Conservation (phyloP, 441 rosid species). For the Pelargonium cotyledonis region DNA sequence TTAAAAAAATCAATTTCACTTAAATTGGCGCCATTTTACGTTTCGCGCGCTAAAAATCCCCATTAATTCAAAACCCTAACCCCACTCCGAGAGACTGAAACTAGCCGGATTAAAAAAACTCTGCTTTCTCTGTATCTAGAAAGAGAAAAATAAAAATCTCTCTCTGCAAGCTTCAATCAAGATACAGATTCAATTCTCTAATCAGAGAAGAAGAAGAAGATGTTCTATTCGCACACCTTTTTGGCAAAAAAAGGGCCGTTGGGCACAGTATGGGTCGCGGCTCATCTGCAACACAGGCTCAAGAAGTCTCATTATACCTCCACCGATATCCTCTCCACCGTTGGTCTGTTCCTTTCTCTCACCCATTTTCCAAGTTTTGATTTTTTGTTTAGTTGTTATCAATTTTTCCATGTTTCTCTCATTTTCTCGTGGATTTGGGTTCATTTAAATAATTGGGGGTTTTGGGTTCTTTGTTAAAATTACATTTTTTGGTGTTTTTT, state of each 20-base stretch:
- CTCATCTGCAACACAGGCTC: slow-evolving; percentile 78
- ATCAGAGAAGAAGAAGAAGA: slow-evolving; percentile 14
- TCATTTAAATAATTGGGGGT: too few relatives aligned
- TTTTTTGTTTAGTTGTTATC: too few relatives aligned
- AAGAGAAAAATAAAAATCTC: too few relatives aligned
- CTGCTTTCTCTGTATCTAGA: background rate
- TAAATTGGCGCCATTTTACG: background rate
- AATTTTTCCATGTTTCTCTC: too few relatives aligned
- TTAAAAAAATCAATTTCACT: background rate
- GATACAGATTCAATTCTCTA: too few relatives aligned
- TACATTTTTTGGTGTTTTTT: background rate
- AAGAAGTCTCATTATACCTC: slow-evolving; percentile 75
- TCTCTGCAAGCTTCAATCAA: too few relatives aligned
- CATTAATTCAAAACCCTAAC: background rate
- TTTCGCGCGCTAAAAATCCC: background rate
- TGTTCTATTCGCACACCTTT: slow-evolving; percentile 76
- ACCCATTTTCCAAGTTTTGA: background rate
- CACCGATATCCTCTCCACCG: slow-evolving; percentile 64
- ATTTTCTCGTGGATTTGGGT: too few relatives aligned
- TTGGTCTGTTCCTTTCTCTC: slow-evolving; percentile 40
- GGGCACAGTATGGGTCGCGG: slow-evolving; percentile 94
- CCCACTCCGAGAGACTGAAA: background rate
- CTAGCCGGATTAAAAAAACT: background rate
- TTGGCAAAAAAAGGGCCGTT: slow-evolving; percentile 72
- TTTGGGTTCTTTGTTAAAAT: too few relatives aligned